Evolutionary conservation across 2,329 filamentous ascomycete genomes (phyloP).

Genomic region (Fusarium globosum): DNA sequence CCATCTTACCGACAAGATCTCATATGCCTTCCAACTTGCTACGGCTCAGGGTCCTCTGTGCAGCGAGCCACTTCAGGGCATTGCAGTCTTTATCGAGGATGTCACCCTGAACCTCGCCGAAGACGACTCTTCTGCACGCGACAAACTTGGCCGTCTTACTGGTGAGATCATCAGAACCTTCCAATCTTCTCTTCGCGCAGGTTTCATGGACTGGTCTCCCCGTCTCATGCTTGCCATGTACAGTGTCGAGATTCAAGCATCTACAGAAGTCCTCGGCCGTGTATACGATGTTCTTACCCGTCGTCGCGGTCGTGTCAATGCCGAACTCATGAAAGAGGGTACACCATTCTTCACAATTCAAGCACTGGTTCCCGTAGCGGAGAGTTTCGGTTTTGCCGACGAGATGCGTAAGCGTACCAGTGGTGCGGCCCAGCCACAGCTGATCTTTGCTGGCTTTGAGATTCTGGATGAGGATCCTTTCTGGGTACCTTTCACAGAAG

Average conservation of each 20-base stretch:
- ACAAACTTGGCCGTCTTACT: constrained; percentile 82
- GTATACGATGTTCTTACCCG: constrained; percentile 99
- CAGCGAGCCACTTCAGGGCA: constrained; percentile 90
- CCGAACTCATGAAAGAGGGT: constrained; percentile 92
- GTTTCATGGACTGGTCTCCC: constrained; percentile 95
- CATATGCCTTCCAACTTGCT: constrained; percentile 93
- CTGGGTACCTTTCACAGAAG: constrained; percentile 97
- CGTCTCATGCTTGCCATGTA: constrained; percentile 98
- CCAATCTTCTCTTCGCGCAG: constrained; percentile 83
- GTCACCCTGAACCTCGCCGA: constrained; percentile 69
- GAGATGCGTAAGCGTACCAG: constrained; percentile 96
- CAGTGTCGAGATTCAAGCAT: constrained; percentile 95
- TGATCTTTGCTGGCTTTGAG: constrained; percentile 94
- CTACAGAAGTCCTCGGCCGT: constrained; percentile 91
- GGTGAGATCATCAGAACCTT: constrained; percentile 93
- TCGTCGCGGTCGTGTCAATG: constrained; percentile 87
- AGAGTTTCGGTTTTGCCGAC: constrained; percentile 95
- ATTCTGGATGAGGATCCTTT: constrained; percentile 95
- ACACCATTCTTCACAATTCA: constrained; percentile 97
- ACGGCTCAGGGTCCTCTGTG: constrained; percentile 91
- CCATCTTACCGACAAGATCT: constrained; percentile 89
- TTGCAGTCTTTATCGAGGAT: constrained; percentile 90
- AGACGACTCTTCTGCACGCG: constrained; percentile 67
- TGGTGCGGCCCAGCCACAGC: constrained; percentile 89
- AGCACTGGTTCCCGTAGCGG: constrained; percentile 87